Evolutionary conservation across 805 yeast species (phyloP), one percentile per base, ranked within the genome.

Genomic region (Candida adriatica): DNA sequence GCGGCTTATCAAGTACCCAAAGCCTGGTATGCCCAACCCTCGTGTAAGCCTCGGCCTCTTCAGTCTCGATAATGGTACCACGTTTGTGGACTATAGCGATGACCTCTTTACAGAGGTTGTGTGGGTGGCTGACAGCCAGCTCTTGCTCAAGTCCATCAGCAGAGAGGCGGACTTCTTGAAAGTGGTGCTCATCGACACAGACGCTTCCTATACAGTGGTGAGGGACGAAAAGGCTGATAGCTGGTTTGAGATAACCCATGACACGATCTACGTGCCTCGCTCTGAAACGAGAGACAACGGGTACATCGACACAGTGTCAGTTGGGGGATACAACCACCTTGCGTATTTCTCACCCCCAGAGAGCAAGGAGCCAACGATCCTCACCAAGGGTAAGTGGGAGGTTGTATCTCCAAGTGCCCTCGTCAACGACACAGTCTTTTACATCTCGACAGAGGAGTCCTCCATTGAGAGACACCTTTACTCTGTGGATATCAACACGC

Each of bases 301-400:
- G 1, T 92, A 92, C 56, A 71, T 92, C 36, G 98, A 92, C 54
- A 69, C 88, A 2, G 61, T 79, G 13, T 76, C 75, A 5, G 62
- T 73, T 16, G 65, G 73, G 38, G 84, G 84, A 0, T 75, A 49
- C 44, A 66, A 66, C 36, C 98, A 92, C 55, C 62, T 92, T 41
- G 97, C 87, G 0, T 88, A 81, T 55, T 92, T 75, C 52, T 63
- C 83, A 2, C 92, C 95, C 5, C 74, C 86, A 3, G 63, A 68
- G 16, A 54, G 79, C 5, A 40, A 73, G 0, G 55, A 58, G 11
- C 85, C 85, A 4, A 47, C 46, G 3, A 53, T 80, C 15, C 66
- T 94, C 28, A 83, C 92, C 1, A 36, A 56, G 4, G 98, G 98
- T 6, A 58, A 69, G 1, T 92, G 95, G 95, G 98, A 92, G 55